Conservation (phyloP, 768 basidiomycete genomes). For the Lyophyllum shimeji region DNA sequence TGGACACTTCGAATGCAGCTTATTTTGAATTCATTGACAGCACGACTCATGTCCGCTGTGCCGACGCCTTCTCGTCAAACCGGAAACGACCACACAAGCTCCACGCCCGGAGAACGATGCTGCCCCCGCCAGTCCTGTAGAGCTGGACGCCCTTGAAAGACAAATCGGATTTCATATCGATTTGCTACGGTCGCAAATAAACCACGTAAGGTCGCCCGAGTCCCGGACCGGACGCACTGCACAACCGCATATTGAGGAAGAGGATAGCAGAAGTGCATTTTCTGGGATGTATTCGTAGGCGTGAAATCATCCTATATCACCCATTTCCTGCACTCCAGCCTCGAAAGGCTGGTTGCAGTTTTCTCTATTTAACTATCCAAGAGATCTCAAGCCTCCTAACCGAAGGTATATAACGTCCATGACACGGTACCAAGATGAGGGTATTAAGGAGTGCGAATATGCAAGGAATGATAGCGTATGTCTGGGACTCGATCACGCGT, state of each 20-base stretch:
- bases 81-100: neutral
- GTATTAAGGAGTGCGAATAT: conserved; percentile 2
- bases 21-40: conserved; percentile 33
- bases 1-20: neutral
- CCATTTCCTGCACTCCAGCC: neutral
- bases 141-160: conserved; percentile 6
- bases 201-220: neutral
- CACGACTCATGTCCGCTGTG: conserved; percentile 69
- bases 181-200: conserved; percentile 7
- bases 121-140: conserved; percentile 2
- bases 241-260: neutral
- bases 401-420: conserved; percentile 7
- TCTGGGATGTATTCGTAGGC: conserved; percentile 60
- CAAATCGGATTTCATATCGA: conserved; percentile 8
- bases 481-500: neutral
- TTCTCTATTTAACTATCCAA: neutral
- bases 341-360: neutral
- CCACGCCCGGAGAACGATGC: conserved; percentile 13
- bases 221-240: neutral
- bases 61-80: conserved; percentile 44
- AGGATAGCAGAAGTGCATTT: conserved; percentile 34
- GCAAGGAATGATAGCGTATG: neutral
- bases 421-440: conserved; percentile 7
- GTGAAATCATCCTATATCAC: neutral
- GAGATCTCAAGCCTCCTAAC: conserved; percentile 11